Evolutionary conservation across 1,284 basidiomycete genomes (phyloP).

Genomic region (Prillingera fragicola): DNA sequence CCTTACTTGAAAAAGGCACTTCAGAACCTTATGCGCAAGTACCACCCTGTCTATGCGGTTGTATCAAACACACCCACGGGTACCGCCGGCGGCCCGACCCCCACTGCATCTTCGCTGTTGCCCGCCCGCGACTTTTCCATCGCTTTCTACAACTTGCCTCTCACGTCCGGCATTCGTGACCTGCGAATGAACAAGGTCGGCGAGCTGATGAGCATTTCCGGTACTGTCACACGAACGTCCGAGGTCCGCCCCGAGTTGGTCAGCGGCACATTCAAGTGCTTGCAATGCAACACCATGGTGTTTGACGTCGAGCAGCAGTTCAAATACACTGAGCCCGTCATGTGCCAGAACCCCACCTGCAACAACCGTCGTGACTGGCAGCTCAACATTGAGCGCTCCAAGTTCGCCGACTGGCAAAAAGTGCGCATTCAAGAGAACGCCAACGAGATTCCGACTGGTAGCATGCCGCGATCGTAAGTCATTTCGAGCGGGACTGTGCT

Average conservation of each 20-base stretch:
- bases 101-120: slow-evolving; percentile 69
- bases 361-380: slow-evolving; percentile 88
- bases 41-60: slow-evolving; percentile 86
- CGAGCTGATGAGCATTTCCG: slow-evolving; percentile 84
- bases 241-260: slow-evolving; percentile 95
- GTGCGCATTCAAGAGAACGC: slow-evolving; percentile 98
- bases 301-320: slow-evolving; percentile 98
- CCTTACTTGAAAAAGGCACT: slow-evolving; percentile 89
- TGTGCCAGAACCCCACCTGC: slow-evolving; percentile 90
- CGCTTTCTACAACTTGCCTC: slow-evolving; percentile 91
- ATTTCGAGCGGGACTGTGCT: neutral
- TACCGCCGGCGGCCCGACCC: slow-evolving; percentile 29
- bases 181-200: slow-evolving; percentile 89
- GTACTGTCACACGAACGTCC: slow-evolving; percentile 94
- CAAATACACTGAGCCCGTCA: slow-evolving; percentile 96
- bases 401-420: slow-evolving; percentile 99
- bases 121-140: slow-evolving; percentile 89
- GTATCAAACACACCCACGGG: too few relatives aligned
- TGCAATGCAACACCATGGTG: slow-evolving; percentile 78
- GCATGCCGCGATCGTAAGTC: slow-evolving; percentile 76
- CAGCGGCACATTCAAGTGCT: slow-evolving; percentile 88
- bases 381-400: slow-evolving; percentile 90
- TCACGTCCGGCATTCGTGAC: slow-evolving; percentile 93
- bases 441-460: slow-evolving; percentile 96
- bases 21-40: slow-evolving; percentile 79